Evolutionary conservation across 2,329 filamentous ascomycete species (phyloP).

Genomic region (Fusarium albosuccineum): DNA sequence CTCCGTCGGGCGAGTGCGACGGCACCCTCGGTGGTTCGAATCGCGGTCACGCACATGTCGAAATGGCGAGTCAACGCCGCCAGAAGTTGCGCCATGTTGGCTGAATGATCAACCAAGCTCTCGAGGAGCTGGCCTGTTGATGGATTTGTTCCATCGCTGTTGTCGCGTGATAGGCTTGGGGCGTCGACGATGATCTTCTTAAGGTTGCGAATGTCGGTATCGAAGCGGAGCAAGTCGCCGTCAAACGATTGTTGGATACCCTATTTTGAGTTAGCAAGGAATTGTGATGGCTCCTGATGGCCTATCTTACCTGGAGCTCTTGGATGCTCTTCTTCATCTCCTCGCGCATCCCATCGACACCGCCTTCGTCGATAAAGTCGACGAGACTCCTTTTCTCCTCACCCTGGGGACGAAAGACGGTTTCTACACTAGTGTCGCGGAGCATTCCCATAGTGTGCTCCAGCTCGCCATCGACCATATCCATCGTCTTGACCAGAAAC

Average conservation of each 20-base stretch:
- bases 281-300: neutral
- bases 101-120: slow-evolving; percentile 78
- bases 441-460: slow-evolving; percentile 76
- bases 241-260: slow-evolving; percentile 80
- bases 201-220: slow-evolving; percentile 77
- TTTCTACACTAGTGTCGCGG: slow-evolving; percentile 73
- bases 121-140: slow-evolving; percentile 68
- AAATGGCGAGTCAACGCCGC: slow-evolving; percentile 88
- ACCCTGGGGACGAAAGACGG: slow-evolving; percentile 69
- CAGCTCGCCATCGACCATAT: slow-evolving; percentile 74
- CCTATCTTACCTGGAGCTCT: slow-evolving; percentile 71
- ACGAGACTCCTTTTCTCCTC: slow-evolving; percentile 74
- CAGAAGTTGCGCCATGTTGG: slow-evolving; percentile 84
- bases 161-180: slow-evolving; percentile 50
- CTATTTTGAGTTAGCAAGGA: slow-evolving; percentile 51
- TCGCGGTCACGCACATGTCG: slow-evolving; percentile 91
- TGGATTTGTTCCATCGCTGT: slow-evolving; percentile 47
- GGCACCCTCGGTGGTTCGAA: slow-evolving; percentile 89
- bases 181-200: slow-evolving; percentile 67
- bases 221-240: slow-evolving; percentile 79
- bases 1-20: slow-evolving; percentile 76
- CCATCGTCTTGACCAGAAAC: slow-evolving; percentile 72
- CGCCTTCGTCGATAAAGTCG: slow-evolving; percentile 82
- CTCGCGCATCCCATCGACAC: slow-evolving; percentile 74
- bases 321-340: slow-evolving; percentile 78